Percentiles rank a stretch among this genome's conserved stretches.
These are phyloP conservation scores for Fraxinus velutina DNA, from an alignment of 305 asterid genomes.

Conservation along the genomic window DNA sequence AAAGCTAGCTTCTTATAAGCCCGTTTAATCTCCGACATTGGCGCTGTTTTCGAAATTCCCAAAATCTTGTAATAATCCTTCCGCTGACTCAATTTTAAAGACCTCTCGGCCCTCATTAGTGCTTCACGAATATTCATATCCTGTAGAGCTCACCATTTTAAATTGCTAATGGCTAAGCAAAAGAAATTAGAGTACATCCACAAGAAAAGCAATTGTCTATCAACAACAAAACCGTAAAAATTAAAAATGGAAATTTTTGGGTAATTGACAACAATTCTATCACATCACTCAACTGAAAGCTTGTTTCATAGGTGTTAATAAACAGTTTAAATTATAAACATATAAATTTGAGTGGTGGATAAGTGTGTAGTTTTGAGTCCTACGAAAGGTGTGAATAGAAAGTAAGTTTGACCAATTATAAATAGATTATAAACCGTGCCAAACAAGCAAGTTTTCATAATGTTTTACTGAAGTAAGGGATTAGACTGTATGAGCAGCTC, in stretches of 20 bases:
- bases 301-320: neutral
- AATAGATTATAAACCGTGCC: neutral
- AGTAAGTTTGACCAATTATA: neutral
- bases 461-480: neutral
- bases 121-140: slow-evolving; percentile 72
- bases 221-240: neutral
- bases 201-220: neutral
- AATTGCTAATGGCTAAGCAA: slow-evolving; percentile 2
- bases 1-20: slow-evolving; percentile 95
- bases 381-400: neutral
- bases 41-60: slow-evolving; percentile 70
- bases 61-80: slow-evolving; percentile 96
- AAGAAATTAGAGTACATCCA: neutral
- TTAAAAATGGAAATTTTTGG: neutral
- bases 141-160: slow-evolving; percentile 30
- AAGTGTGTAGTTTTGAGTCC: neutral
- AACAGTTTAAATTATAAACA: neutral
- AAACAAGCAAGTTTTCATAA: neutral
- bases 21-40: slow-evolving; percentile 77
- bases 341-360: neutral
- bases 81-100: slow-evolving; percentile 76
- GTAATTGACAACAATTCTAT: neutral
- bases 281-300: neutral
- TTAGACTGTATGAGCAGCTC: neutral
- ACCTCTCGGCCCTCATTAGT: slow-evolving; percentile 69